Percentiles rank a stretch among this genome's conserved stretches.
Evolutionary conservation across 1,284 basidiomycete species (phyloP).

Genomic region (Psilocybe mexicana): DNA sequence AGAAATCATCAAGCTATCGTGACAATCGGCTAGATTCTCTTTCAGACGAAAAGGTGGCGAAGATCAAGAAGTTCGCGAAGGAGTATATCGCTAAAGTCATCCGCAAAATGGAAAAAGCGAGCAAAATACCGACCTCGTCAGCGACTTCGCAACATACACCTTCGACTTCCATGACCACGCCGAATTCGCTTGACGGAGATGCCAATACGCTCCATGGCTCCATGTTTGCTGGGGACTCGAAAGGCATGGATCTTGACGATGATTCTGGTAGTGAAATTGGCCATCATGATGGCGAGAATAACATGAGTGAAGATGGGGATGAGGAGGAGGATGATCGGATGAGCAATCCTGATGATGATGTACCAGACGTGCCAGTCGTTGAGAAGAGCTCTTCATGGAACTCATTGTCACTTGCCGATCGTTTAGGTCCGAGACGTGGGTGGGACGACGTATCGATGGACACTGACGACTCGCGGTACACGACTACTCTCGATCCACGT

Average conservation of each 20-base stretch:
- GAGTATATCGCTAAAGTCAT: constrained; percentile 80
- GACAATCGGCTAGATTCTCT: constrained; percentile 72
- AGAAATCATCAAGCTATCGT: constrained; percentile 79
- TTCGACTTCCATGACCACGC: constrained; percentile 38
- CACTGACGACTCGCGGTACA: constrained; percentile 12
- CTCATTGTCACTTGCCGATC: constrained; percentile 12
- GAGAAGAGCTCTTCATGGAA: neutral
- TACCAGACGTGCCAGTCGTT: neutral
- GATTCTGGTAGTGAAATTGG: constrained; percentile 32
- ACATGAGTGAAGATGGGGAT: neutral
- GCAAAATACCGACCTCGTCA: constrained; percentile 25
- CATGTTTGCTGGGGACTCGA: constrained; percentile 52
- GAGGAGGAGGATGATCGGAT: neutral
- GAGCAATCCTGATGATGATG: neutral
- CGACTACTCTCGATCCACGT: constrained; percentile 22
- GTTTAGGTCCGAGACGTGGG: constrained; percentile 1
- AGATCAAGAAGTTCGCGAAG: constrained; percentile 94
- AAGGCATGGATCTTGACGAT: constrained; percentile 45
- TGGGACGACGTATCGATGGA: constrained; percentile 16
- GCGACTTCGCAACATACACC: constrained; percentile 29
- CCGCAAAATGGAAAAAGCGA: constrained; percentile 59
- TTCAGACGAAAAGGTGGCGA: constrained; percentile 82
- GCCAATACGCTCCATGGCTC: constrained; percentile 22
- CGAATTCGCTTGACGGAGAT: constrained; percentile 38
- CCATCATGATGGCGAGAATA: neutral